Evolutionary conservation across 371 early-diverging fungal genomes (phyloP).

Genomic region (Zychaea mexicana): DNA sequence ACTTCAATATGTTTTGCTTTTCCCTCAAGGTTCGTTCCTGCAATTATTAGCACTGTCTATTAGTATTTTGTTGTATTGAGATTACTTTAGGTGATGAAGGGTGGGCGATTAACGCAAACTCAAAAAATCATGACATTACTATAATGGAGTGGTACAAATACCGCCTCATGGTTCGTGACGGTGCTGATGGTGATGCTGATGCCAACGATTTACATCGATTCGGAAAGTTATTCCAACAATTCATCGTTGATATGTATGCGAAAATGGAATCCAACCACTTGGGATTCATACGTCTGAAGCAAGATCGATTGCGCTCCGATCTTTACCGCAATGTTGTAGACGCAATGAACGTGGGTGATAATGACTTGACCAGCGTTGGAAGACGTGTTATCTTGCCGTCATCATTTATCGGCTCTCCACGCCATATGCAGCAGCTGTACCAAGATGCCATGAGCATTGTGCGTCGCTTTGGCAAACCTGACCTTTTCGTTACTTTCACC

Average conservation of each 20-base stretch:
- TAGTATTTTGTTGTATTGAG: background rate
- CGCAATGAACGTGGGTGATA: background rate
- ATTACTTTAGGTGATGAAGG: background rate
- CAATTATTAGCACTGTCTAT: background rate
- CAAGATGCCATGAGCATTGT: slow-evolving; percentile 2
- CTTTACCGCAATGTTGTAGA: background rate
- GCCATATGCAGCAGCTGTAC: background rate
- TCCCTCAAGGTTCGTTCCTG: background rate
- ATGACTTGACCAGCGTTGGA: background rate
- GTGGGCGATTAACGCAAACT: background rate
- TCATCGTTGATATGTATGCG: background rate
- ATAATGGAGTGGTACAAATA: background rate
- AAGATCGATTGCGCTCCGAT: background rate
- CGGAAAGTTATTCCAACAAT: background rate
- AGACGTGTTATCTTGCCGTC: background rate
- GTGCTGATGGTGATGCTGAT: background rate
- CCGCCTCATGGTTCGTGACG: too few relatives aligned
- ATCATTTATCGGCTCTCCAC: background rate
- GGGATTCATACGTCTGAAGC: background rate
- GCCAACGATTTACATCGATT: too few relatives aligned
- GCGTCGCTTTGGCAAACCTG: background rate
- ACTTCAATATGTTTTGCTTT: background rate
- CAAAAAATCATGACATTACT: background rate
- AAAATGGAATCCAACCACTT: background rate
- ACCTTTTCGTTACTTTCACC: background rate